These are phyloP conservation scores for Apiospora kogelbergensis DNA, from an alignment of 2,329 filamentous ascomycete species.

Conservation along the genomic window DNA sequence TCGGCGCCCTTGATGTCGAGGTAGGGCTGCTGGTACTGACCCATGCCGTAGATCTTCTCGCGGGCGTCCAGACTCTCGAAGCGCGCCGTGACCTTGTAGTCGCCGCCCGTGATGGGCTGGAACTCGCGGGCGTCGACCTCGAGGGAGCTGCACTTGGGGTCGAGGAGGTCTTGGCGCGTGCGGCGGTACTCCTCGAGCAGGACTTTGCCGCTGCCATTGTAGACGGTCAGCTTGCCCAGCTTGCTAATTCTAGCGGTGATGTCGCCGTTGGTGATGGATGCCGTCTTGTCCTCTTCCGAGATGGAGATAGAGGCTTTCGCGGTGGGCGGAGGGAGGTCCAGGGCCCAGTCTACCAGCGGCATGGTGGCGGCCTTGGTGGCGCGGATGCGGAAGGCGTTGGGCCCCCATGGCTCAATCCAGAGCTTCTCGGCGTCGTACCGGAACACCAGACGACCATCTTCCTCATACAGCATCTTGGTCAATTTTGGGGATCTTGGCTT, in stretches of 20 bases:
- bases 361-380: constrained; percentile 40
- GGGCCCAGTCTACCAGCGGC: constrained; percentile 41
- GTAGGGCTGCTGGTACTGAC: constrained; percentile 65
- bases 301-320: constrained; percentile 18
- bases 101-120: constrained; percentile 48
- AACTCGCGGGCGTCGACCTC: constrained; percentile 59
- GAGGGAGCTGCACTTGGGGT: constrained; percentile 60
- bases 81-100: constrained; percentile 57
- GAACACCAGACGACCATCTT: constrained; percentile 24
- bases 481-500: neutral
- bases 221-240: constrained; percentile 50
- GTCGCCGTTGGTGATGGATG: constrained; percentile 43
- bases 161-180: constrained; percentile 47
- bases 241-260: constrained; percentile 46
- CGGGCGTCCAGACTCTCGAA: constrained; percentile 52
- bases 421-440: constrained; percentile 43
- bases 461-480: constrained; percentile 21
- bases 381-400: constrained; percentile 46
- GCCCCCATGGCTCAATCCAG: constrained; percentile 49
- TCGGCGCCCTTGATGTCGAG: constrained; percentile 64
- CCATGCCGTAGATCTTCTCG: constrained; percentile 69
- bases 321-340: constrained; percentile 28
- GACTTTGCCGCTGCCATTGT: constrained; percentile 41
- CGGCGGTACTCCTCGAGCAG: constrained; percentile 53
- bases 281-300: constrained; percentile 31